Conservation (phyloP, 2,329 filamentous ascomycete genomes). For the Fusarium poae region DNA sequence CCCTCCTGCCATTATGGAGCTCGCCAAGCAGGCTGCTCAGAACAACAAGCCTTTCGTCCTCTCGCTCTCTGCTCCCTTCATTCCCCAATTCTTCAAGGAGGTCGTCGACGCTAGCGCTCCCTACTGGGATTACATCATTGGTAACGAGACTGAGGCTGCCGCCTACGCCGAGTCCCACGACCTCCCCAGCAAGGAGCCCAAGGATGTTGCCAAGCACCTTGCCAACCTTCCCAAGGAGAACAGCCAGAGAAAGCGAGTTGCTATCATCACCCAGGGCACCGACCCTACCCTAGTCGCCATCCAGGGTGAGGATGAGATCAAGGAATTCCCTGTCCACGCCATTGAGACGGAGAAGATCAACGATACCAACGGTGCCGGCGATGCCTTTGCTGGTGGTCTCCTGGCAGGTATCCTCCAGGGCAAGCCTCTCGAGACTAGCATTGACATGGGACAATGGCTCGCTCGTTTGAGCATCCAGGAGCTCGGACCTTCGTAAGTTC, state of each 20-base stretch:
- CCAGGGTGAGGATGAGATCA: slow-evolving; percentile 76
- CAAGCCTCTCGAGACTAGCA: slow-evolving; percentile 79
- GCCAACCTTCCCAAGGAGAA: slow-evolving; percentile 95
- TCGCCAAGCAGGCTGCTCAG: slow-evolving; percentile 88
- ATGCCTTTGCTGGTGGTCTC: slow-evolving; percentile 96
- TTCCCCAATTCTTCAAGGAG: slow-evolving; percentile 98
- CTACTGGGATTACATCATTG: slow-evolving; percentile 96
- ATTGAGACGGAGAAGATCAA: slow-evolving; percentile 85
- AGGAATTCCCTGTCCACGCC: slow-evolving; percentile 83
- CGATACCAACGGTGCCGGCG: slow-evolving; percentile 96
- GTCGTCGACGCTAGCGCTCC: slow-evolving; percentile 85
- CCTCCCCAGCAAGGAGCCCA: slow-evolving; percentile 80
- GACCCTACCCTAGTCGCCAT: slow-evolving; percentile 88
- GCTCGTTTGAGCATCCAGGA: slow-evolving; percentile 94
- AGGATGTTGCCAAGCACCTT: slow-evolving; percentile 86
- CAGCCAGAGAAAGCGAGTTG: slow-evolving; percentile 82
- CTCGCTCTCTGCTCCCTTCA: slow-evolving; percentile 95
- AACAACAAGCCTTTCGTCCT: slow-evolving; percentile 94
- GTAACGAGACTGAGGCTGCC: slow-evolving; percentile 95
- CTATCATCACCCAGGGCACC: slow-evolving; percentile 95
- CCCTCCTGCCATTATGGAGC: slow-evolving; percentile 87
- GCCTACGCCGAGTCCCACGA: slow-evolving; percentile 87
- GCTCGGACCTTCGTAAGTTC: slow-evolving; percentile 91
- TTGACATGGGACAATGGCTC: slow-evolving; percentile 97
- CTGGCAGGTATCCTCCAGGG: slow-evolving; percentile 89